Conservation (phyloP, 2,329 filamentous ascomycete species). For the Claviceps sp. region DNA sequence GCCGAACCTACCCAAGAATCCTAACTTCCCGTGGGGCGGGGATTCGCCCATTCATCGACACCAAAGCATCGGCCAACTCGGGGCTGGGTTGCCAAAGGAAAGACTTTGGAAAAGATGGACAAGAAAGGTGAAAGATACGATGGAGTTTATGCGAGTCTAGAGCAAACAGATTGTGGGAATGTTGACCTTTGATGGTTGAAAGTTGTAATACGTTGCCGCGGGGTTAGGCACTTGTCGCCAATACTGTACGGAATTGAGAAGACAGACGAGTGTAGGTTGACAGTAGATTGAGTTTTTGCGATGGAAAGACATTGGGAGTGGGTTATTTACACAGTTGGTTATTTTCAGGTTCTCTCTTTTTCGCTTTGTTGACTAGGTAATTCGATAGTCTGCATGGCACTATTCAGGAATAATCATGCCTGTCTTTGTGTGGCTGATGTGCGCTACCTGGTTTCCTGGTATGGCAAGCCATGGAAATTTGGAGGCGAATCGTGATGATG, state of each 20-base stretch:
- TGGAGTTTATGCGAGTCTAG: neutral
- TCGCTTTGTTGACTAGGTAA: neutral
- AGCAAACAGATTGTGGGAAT: neutral
- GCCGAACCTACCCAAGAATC: conserved; percentile 15
- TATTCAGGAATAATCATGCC: conserved; percentile 1
- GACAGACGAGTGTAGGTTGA: neutral
- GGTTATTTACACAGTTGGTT: neutral
- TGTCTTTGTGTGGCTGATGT: neutral
- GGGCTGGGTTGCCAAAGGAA: conserved; percentile 10
- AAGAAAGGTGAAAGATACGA: neutral
- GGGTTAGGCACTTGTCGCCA: neutral
- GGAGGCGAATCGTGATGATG: too few species aligned
- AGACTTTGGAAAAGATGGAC: conserved; percentile 4
- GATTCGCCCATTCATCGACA: conserved; percentile 23
- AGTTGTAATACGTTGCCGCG: neutral
- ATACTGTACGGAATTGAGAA: neutral
- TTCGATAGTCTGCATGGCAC: neutral
- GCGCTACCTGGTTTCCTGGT: too few species aligned
- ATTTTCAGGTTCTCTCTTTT: neutral
- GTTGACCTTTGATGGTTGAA: neutral
- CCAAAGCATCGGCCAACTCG: conserved; percentile 15
- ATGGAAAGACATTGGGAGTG: neutral
- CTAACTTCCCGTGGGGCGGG: conserved; percentile 24
- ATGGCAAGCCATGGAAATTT: too few species aligned
- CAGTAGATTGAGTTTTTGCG: neutral